Base-by-base conservation (phyloP, 192 early-diverging fungal species). In the Coemansia sp. region DNA sequence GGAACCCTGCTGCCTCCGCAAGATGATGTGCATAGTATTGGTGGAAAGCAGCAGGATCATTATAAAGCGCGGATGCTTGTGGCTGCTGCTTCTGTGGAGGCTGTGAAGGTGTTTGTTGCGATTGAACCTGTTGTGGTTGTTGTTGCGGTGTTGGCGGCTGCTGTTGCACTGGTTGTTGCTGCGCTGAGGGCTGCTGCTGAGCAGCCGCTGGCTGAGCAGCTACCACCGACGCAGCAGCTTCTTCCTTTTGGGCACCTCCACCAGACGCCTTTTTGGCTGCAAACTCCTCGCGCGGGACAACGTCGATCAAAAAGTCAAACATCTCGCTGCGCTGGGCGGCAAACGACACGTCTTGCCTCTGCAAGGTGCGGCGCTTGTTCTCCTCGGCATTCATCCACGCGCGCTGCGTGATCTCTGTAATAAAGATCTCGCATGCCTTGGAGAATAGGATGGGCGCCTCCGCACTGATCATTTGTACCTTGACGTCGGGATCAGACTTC, bases 241-340 rank as follows among this genome's bases (percentile, higher is more conserved):
- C 64, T 4, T 24, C 49, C 51, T 51, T 48, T 38, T 14, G 35
- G 21, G 41, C 41, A 38, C 33, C 44, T 46, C 44, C 44, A 38
- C 62, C 39, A 11, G 12, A 21, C 0, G 60, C 21, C 73, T 75
- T 81, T 45, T 80, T 73, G 67, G 15, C 61, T 56, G 83, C 61
- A 84, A 81, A 77, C 73, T 95, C 94, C 60, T 96, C 96, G 35
- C 96, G 82, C 0, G 96, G 96, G 10, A 98, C 94, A 76, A 98
- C 94, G 56, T 98, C 96, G 67, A 98, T 97, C 68, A 98, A 77
- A 75, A 98, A 98, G 68, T 98, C 97, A 85, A 94, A 98, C 91
- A 92, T 92, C 72, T 98, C 97, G 38, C 89, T 88, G 67, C 94
- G 92, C 63, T 88, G 87, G 20, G 96, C 89, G 0, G 95, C 97